These are phyloP conservation scores for Fallopia convolvulus DNA, from an alignment of 148 eudicot genomes.

Conservation along the genomic window DNA sequence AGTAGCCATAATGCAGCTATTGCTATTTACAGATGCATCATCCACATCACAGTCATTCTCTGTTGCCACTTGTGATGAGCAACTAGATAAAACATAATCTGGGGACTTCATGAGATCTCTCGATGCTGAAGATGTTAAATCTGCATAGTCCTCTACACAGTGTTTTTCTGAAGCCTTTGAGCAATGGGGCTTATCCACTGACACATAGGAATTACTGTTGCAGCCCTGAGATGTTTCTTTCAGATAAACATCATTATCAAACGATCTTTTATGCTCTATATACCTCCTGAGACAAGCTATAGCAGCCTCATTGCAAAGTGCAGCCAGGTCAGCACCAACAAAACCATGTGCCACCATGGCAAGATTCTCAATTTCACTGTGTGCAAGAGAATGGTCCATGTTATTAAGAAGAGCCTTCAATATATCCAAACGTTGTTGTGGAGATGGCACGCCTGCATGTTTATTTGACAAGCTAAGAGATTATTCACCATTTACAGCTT, in stretches of 20 bases:
- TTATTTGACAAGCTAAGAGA: conserved; percentile 6
- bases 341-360: conserved; percentile 78
- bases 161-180: conserved; percentile 11
- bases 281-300: conserved; percentile 59
- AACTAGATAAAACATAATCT: conserved; percentile 10
- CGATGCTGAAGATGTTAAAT: conserved; percentile 28
- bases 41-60: conserved; percentile 4
- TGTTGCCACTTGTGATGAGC: not conserved
- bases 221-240: conserved; percentile 12
- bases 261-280: conserved; percentile 21
- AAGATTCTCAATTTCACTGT: conserved; percentile 49
- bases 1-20: conserved; percentile 11
- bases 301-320: conserved; percentile 80
- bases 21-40: conserved; percentile 11
- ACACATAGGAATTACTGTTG: conserved; percentile 18
- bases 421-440: conserved; percentile 70
- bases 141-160: conserved; percentile 21
- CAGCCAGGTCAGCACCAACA: conserved; percentile 92
- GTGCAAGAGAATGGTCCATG: conserved; percentile 57
- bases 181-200: conserved; percentile 16
- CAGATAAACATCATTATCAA: conserved; percentile 17
- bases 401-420: conserved; percentile 52
- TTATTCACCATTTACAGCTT: not conserved
- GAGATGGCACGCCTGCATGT: conserved; percentile 84
- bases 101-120: conserved; percentile 18